Evolutionary conservation across 768 basidiomycete species (phyloP).

Genomic region (Roridomyces roridus): DNA sequence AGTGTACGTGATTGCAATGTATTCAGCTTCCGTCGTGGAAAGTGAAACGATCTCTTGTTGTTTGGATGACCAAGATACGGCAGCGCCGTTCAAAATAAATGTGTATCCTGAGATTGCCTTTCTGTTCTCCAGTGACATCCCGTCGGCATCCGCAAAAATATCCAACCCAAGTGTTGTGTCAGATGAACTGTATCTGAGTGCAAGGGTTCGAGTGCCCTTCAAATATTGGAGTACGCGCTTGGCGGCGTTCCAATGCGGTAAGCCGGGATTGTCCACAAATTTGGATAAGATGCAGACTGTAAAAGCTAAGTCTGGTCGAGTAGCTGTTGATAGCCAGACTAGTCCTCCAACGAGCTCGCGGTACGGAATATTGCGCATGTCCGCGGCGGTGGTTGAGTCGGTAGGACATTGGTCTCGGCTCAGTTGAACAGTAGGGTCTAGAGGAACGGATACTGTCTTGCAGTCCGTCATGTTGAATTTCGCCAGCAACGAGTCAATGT

Average conservation of each 20-base stretch:
- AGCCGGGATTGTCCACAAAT: not conserved
- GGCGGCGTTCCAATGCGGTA: not conserved
- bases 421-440: conserved; percentile 11
- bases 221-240: no score
- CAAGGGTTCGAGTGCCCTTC: no score
- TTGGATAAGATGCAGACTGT: not conserved
- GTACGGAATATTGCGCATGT: no score
- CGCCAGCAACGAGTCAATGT: conserved; percentile 32
- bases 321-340: conserved; percentile 8
- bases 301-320: not conserved
- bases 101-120: conserved; percentile 1
- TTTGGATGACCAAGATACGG: no score
- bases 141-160: not conserved
- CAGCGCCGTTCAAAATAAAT: no score
- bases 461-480: conserved; percentile 23
- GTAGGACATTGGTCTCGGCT: conserved; percentile 6
- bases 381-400: not conserved
- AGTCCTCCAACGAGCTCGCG: no score
- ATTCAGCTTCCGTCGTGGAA: no score
- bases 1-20: no score
- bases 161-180: not conserved
- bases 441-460: no score
- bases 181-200: no score
- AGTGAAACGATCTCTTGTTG: no score
- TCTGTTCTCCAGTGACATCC: conserved; percentile 1